Base-by-base conservation (phyloP, 2,329 filamentous ascomycete species). In the Ascocoryne sarcoides region DNA sequence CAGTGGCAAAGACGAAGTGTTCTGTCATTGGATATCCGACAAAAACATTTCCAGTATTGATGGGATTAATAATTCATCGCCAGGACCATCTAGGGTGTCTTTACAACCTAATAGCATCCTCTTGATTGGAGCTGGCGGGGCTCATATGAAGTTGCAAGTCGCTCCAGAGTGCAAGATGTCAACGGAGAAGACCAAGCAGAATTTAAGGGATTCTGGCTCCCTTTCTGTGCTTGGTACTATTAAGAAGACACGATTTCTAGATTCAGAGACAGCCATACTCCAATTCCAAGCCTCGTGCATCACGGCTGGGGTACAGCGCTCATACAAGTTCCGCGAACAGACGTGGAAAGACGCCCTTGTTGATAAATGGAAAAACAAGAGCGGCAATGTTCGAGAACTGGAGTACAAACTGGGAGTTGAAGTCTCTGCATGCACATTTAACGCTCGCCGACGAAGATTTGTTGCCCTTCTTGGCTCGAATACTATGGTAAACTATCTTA, bases 1-100 rank as follows among this genome's bases (percentile, higher is more conserved):
- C 10, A 21, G 33, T 35, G 14, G 16, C 33, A 47, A 39, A 30
- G 35, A 28, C 10, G 45, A 47, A 40, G 29, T 42, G 4, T 38
- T 44, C 30, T 47, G 42, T 26, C 42, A 47, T 16, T 47, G 45
- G 42, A 42, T 44, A 21, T 33, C 42, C 5, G 29, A 44, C 10
- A 32, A 29, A 29, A 32, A 35, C 14, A n/a, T 7, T 14, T n/a
- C 18, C 12, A 39, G 39, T 4, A 8, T 19, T 9, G n/a, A 32
- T 7, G n/a, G 15, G 16, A 12, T 32, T 18, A 18, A 31, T 5
- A 19, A 29, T 15, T 32, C n/a, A 3, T n/a, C 30, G 5, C n/a
- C 36, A 20, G 30, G 23, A 4, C 8, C 7, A 17, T n/a, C n/a
- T n/a, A n/a, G n/a, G n/a, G n/a, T n/a, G n/a, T n/a, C n/a, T n/a